These are phyloP conservation scores for Ophiocordyceps robertsii DNA, from an alignment of 2,329 filamentous ascomycete species.

Conservation along the genomic window DNA sequence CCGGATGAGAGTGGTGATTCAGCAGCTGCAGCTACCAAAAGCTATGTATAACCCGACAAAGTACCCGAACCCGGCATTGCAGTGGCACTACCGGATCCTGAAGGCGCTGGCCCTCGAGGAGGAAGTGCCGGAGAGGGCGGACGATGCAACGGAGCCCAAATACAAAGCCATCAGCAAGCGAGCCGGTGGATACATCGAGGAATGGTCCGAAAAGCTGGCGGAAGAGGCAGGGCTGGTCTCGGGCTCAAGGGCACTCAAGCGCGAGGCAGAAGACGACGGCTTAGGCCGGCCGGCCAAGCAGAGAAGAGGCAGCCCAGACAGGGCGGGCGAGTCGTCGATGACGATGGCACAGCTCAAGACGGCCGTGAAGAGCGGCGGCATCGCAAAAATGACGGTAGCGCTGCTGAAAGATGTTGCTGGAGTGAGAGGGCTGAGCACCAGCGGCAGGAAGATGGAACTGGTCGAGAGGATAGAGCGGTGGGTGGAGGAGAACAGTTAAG, in stretches of 20 bases:
- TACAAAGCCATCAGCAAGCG: constrained; percentile 84
- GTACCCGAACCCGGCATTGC: constrained; percentile 83
- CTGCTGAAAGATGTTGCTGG: constrained; percentile 36
- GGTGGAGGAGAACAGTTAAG: constrained; percentile 30
- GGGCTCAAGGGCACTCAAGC: constrained; percentile 32
- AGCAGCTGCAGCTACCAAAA: constrained; percentile 80
- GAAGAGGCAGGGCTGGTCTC: constrained; percentile 29
- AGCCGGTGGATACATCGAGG: constrained; percentile 62
- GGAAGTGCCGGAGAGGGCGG: constrained; percentile 60
- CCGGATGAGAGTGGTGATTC: constrained; percentile 67
- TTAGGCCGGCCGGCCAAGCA: constrained; percentile 32
- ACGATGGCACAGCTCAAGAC: constrained; percentile 32
- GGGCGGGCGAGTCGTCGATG: constrained; percentile 19
- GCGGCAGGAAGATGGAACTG: constrained; percentile 40
- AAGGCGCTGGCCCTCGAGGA: constrained; percentile 88
- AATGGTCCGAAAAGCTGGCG: constrained; percentile 61
- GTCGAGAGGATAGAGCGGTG: constrained; percentile 43
- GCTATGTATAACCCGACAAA: constrained; percentile 71
- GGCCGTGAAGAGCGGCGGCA: constrained; percentile 28
- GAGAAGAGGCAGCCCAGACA: constrained; percentile 20
- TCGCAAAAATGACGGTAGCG: constrained; percentile 40
- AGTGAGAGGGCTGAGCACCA: constrained; percentile 31
- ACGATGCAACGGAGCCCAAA: constrained; percentile 73
- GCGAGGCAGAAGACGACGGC: constrained; percentile 32
- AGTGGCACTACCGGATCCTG: constrained; percentile 95